These are phyloP conservation scores for Aspergillus carlsbadensis DNA, from an alignment of 495 filamentous ascomycete genomes.

Conservation along the genomic window DNA sequence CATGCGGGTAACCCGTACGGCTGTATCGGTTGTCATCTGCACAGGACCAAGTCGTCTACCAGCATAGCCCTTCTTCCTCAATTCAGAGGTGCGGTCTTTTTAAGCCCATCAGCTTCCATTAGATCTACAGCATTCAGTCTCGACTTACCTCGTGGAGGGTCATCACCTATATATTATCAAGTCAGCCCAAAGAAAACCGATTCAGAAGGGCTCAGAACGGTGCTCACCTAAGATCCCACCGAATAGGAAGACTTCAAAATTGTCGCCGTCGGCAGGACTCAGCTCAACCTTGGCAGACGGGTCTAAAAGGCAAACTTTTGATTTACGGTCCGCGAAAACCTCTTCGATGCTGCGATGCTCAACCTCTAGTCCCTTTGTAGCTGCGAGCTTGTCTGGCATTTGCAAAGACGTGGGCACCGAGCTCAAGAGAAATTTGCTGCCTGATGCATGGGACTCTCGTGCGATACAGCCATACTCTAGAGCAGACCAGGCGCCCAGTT, in stretches of 20 bases:
- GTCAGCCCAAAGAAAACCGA: slow-evolving; percentile 14
- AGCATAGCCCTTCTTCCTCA: slow-evolving; percentile 87
- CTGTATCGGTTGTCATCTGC: slow-evolving; percentile 99
- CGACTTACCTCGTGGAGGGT: slow-evolving; percentile 83
- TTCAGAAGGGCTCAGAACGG: neutral
- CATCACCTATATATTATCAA: slow-evolving; percentile 64
- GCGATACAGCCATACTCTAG: slow-evolving; percentile 89
- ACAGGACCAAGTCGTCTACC: slow-evolving; percentile 86
- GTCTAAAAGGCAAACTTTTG: slow-evolving; percentile 83
- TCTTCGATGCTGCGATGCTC: slow-evolving; percentile 75
- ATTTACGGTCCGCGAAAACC: slow-evolving; percentile 64
- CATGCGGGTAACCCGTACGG: slow-evolving; percentile 87
- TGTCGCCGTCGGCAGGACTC: slow-evolving; percentile 74
- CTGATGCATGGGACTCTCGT: slow-evolving; percentile 66
- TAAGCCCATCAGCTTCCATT: neutral
- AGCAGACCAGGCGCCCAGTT: slow-evolving; percentile 90
- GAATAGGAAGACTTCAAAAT: slow-evolving; percentile 90
- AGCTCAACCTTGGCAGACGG: slow-evolving; percentile 78
- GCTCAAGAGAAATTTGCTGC: slow-evolving; percentile 77
- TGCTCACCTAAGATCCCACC: slow-evolving; percentile 88
- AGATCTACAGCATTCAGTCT: neutral
- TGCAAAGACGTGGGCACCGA: slow-evolving; percentile 69
- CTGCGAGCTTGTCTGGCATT: slow-evolving; percentile 61
- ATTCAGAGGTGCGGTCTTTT: slow-evolving; percentile 85
- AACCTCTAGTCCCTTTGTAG: slow-evolving; percentile 59